Conservation (phyloP, 1,139 yeast species). For the Sugiyamaella neomexicana region DNA sequence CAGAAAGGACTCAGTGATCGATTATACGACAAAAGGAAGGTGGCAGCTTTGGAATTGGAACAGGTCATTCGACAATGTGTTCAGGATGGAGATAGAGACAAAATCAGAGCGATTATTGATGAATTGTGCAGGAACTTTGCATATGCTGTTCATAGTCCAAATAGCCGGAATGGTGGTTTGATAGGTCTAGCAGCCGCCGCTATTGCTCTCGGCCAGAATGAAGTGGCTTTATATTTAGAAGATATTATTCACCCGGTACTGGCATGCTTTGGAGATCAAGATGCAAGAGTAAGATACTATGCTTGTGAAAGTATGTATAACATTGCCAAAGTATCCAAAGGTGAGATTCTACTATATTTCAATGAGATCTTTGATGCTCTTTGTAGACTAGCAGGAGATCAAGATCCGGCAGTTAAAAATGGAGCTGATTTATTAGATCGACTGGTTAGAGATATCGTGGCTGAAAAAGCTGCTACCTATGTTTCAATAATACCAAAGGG, state of each 20-base stretch:
- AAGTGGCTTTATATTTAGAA: constrained; percentile 71
- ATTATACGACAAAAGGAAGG: constrained; percentile 89
- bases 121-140: constrained; percentile 70
- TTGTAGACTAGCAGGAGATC: constrained; percentile 84
- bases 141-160: constrained; percentile 74
- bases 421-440: constrained; percentile 95
- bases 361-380: constrained; percentile 93
- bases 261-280: constrained; percentile 96
- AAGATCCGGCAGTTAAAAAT: constrained; percentile 88
- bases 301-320: constrained; percentile 97
- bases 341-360: constrained; percentile 86
- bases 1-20: constrained; percentile 85
- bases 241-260: constrained; percentile 90
- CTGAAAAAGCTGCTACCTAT: constrained; percentile 90
- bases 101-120: constrained; percentile 66
- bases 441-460: constrained; percentile 88
- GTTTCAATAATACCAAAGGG: constrained; percentile 63
- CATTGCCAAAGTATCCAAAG: constrained; percentile 95
- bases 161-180: constrained; percentile 72
- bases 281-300: constrained; percentile 91
- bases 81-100: constrained; percentile 63
- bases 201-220: constrained; percentile 71
- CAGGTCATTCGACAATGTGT: constrained; percentile 72
- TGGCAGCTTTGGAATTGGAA: constrained; percentile 90
- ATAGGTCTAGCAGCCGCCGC: constrained; percentile 79